Conservation (phyloP, 2,329 filamentous ascomycete species). For the Gaeumannomyces sp. region DNA sequence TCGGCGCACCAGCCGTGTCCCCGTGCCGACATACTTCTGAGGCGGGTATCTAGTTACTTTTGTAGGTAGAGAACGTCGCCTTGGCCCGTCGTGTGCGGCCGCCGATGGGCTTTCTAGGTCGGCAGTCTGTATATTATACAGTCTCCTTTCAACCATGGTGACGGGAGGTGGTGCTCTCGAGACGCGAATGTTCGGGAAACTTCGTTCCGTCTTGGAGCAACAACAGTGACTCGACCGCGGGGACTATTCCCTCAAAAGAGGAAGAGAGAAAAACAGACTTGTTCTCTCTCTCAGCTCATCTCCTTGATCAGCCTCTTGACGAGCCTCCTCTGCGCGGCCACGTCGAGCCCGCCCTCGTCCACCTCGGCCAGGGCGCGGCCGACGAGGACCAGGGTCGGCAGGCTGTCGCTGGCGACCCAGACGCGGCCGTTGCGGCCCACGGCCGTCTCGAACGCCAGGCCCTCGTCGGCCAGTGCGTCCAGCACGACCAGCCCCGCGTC, state of each 20-base stretch:
- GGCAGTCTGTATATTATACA: too few species aligned
- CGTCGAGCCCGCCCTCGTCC: conserved; percentile 60
- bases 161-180: too few species aligned
- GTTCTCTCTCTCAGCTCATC: conserved; percentile 33
- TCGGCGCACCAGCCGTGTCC: too few species aligned
- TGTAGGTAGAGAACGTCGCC: not conserved
- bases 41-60: not conserved
- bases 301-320: conserved; percentile 61
- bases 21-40: not conserved
- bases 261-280: too few species aligned
- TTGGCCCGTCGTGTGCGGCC: too few species aligned
- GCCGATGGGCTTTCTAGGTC: too few species aligned
- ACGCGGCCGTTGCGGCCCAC: conserved; percentile 88
- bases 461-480: conserved; percentile 69
- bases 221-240: too few species aligned
- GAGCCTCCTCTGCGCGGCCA: conserved; percentile 64
- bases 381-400: conserved; percentile 61
- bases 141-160: too few species aligned
- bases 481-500: conserved; percentile 65
- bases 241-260: too few species aligned
- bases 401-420: conserved; percentile 54
- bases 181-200: too few species aligned
- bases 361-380: conserved; percentile 71
- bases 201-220: too few species aligned
- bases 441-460: conserved; percentile 85